A percentile compares a stretch with the other conserved stretches of the same genome.
These are phyloP conservation scores for Austropuccinia psidii DNA, from an alignment of 1,284 basidiomycete species.

Conservation along the genomic window DNA sequence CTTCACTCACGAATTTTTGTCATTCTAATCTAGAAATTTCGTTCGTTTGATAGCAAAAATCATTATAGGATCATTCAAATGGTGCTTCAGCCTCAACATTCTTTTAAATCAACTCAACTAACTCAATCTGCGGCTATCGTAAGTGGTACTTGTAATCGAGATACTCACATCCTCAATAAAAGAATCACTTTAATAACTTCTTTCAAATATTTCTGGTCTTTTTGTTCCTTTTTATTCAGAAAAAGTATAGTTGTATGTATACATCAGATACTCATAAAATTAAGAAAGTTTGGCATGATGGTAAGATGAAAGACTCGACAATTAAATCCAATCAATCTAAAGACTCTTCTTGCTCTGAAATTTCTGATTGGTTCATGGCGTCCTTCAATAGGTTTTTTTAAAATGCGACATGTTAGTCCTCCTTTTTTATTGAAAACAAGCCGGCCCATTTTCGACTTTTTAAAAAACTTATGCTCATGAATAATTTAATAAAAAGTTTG, in stretches of 20 bases:
- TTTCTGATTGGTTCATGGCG: not conserved
- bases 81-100: no score
- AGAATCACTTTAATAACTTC: no score
- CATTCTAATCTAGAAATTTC: no score
- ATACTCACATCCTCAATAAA: no score
- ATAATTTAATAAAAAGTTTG: not conserved
- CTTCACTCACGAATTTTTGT: no score
- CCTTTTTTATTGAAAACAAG: not conserved
- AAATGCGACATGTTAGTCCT: conserved; percentile 13
- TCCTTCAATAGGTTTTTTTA: not conserved
- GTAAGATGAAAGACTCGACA: not conserved
- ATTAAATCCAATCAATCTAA: not conserved
- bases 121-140: no score
- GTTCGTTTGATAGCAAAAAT: no score
- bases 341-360: not conserved
- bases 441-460: not conserved
- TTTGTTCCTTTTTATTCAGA: conserved; percentile 8
- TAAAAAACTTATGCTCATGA: not conserved
- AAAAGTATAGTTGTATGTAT: conserved; percentile 33
- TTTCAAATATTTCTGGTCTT: no score
- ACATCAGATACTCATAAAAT: conserved; percentile 21
- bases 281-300: conserved; percentile 34
- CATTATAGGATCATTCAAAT: no score
- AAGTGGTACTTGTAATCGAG: no score
- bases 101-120: no score